Conservation (phyloP, 2,329 filamentous ascomycete genomes). For the Ascochyta viciae-villosae region DNA sequence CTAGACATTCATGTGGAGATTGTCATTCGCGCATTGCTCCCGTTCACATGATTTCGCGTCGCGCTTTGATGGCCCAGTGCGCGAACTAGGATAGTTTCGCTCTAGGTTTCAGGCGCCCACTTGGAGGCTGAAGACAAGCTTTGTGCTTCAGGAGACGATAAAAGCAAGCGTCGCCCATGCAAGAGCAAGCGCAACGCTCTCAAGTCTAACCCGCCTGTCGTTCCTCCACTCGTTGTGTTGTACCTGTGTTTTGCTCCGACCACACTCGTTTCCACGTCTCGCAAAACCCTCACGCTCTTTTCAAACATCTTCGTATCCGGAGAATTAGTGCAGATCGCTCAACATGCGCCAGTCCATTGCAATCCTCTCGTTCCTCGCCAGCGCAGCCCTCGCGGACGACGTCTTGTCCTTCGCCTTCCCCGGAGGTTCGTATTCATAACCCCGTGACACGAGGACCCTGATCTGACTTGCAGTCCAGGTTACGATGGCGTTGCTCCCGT, state of each 20-base stretch:
- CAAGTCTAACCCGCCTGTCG: constrained; percentile 14
- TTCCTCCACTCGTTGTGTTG: constrained; percentile 3
- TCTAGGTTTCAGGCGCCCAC: constrained; percentile 16
- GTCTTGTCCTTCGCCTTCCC: constrained; percentile 32
- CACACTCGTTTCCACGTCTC: constrained; percentile 16
- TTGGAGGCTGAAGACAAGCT: constrained; percentile 14
- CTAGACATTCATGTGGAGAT: neutral
- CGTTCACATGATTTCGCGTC: neutral
- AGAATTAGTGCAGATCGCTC: constrained; percentile 9
- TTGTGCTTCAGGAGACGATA: constrained; percentile 20
- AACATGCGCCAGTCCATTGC: constrained; percentile 35
- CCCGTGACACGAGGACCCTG: neutral
- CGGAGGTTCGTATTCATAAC: constrained; percentile 24
- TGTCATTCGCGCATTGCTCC: constrained; percentile 8
- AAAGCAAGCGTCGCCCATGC: constrained; percentile 16
- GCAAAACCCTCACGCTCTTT: constrained; percentile 1
- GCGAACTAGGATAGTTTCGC: constrained; percentile 7
- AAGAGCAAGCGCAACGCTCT: constrained; percentile 13
- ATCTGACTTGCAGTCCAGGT: constrained; percentile 12
- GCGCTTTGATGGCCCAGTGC: neutral
- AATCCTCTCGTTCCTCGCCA: constrained; percentile 27
- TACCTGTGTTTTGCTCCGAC: neutral
- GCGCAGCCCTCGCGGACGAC: constrained; percentile 25
- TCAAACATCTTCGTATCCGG: neutral
- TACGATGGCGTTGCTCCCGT: constrained; percentile 30